phyloP scores from a whole-genome alignment of 2,329 filamentous ascomycete species.

The Corynespora cassiicola region DNA sequence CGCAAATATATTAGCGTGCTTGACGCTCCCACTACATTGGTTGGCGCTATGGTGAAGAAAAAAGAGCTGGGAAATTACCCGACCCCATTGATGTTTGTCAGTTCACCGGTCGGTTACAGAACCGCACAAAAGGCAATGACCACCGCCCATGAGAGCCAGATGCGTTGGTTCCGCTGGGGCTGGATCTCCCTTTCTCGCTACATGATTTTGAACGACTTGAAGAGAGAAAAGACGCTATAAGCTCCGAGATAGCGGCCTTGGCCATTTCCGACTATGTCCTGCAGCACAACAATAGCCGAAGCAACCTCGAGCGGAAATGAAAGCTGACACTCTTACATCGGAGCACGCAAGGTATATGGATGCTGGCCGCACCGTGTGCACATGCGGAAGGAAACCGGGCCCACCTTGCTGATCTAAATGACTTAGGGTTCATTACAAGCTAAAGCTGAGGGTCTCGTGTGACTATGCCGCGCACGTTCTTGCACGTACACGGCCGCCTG shows the following conservation, averaged over 20 bases:
- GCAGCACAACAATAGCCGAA: too few relatives aligned
- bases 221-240: conserved; percentile 57
- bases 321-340: too few relatives aligned
- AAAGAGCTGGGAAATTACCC: conserved; percentile 62
- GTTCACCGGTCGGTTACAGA: conserved; percentile 66
- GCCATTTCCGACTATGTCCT: not conserved
- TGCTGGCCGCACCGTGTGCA: not conserved
- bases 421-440: not conserved
- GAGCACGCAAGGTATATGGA: too few relatives aligned
- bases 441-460: conserved; percentile 3
- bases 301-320: too few relatives aligned
- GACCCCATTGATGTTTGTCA: conserved; percentile 72
- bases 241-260: not conserved
- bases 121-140: conserved; percentile 88
- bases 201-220: conserved; percentile 93
- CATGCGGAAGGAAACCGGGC: not conserved
- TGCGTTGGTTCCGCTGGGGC: conserved; percentile 97
- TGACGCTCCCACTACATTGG: conserved; percentile 76
- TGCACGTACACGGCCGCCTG: too few relatives aligned
- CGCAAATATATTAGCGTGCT: conserved; percentile 84
- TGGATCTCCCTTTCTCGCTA: conserved; percentile 93
- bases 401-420: not conserved
- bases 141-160: conserved; percentile 88
- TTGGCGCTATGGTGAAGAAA: conserved; percentile 57
- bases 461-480: conserved; percentile 3